These are phyloP conservation scores for Globisporangium barbulae DNA, from an alignment of 352 stramenopile genomes.

Conservation along the genomic window DNA sequence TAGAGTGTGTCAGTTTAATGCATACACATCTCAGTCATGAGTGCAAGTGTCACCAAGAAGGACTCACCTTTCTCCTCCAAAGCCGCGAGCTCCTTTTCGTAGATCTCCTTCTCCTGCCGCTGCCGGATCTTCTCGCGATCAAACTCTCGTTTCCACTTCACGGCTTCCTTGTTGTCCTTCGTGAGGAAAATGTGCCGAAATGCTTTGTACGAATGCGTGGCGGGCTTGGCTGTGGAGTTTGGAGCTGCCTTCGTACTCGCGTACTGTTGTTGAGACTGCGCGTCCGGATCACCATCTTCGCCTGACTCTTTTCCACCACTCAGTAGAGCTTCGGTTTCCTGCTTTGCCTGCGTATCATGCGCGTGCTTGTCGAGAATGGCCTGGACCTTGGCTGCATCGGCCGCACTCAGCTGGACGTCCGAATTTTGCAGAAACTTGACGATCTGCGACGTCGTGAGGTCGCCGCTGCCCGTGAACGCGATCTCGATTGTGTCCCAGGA, in stretches of 20 bases:
- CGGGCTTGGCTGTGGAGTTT: conserved; percentile 11
- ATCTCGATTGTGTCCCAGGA: conserved; percentile 77
- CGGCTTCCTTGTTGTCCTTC: conserved; percentile 38
- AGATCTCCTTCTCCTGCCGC: conserved; percentile 69
- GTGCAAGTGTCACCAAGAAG: neutral
- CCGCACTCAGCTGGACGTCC: conserved; percentile 55
- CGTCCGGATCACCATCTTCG: neutral
- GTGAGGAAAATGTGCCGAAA: conserved; percentile 71
- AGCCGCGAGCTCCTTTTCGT: conserved; percentile 51
- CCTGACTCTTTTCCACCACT: neutral
- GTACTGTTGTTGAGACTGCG: neutral
- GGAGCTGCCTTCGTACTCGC: neutral
- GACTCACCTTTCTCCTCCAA: conserved; percentile 65
- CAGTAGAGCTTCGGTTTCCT: neutral
- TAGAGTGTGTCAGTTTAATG: neutral
- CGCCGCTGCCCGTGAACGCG: conserved; percentile 55
- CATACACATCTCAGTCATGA: neutral
- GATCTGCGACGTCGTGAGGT: conserved; percentile 64
- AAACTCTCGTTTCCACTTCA: conserved; percentile 65
- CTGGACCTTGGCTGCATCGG: conserved; percentile 56
- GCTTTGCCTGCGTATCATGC: neutral
- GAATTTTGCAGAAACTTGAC: conserved; percentile 71
- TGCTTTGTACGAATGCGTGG: conserved; percentile 51
- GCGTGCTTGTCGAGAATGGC: conserved; percentile 53
- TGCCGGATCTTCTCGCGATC: conserved; percentile 53